Percentiles rank a stretch among this genome's conserved stretches.
Evolutionary conservation across 257 asterid genomes (phyloP).

Genomic region (Nicotiana otophora): DNA sequence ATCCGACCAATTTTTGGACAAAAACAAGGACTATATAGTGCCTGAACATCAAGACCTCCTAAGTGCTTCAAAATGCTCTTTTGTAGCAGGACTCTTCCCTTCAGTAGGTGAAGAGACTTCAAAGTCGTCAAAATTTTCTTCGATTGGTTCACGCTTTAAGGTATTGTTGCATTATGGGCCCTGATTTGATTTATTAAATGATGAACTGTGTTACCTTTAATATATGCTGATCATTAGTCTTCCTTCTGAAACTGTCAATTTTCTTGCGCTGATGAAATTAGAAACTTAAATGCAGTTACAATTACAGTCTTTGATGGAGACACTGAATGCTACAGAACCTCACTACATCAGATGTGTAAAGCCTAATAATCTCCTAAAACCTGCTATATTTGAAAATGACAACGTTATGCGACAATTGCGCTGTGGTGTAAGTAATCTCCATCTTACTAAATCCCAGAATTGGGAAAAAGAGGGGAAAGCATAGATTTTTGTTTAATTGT

Average conservation of each 20-base stretch:
- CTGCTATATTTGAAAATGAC: slow-evolving; percentile 85
- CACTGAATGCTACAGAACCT: slow-evolving; percentile 91
- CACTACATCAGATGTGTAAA: slow-evolving; percentile 96
- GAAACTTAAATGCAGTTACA: slow-evolving; percentile 66
- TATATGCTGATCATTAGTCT: not conserved
- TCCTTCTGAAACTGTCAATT: not conserved
- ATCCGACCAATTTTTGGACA: slow-evolving; percentile 93
- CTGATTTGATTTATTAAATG: slow-evolving; percentile 1
- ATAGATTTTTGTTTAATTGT: slow-evolving; percentile 9
- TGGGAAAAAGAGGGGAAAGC: not conserved
- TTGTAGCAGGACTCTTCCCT: slow-evolving; percentile 99
- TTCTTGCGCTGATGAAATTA: slow-evolving; percentile 11
- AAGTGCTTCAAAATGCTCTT: slow-evolving; percentile 75
- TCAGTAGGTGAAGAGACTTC: slow-evolving; percentile 66
- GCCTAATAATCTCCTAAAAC: slow-evolving; percentile 95
- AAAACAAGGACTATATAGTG: slow-evolving; percentile 96
- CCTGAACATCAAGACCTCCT: slow-evolving; percentile 95
- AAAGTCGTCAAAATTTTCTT: slow-evolving; percentile 92
- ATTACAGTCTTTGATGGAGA: slow-evolving; percentile 89
- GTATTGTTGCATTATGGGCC: slow-evolving; percentile 29
- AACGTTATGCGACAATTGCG: slow-evolving; percentile 91
- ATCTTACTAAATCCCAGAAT: not conserved
- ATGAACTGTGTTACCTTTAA: not conserved
- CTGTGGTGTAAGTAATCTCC: slow-evolving; percentile 77
- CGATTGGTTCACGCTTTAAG: slow-evolving; percentile 98